phyloP scores from a whole-genome alignment of 805 yeast species.

The Cyberlindnera maclurae region DNA sequence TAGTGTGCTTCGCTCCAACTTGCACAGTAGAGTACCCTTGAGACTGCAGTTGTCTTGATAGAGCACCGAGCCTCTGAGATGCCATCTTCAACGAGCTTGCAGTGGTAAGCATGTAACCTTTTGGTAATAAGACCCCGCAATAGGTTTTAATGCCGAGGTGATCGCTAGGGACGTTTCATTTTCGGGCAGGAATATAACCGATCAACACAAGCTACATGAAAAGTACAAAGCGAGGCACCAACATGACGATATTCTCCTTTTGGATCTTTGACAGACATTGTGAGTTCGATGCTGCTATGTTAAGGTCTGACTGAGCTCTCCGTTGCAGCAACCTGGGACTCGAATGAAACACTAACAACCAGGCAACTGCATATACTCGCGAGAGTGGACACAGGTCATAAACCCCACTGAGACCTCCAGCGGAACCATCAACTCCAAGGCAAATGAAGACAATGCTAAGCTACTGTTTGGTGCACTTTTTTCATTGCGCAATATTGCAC shows the following conservation, averaged over 20 bases:
- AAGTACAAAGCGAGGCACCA: background rate
- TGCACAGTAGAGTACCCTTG: conserved; percentile 71
- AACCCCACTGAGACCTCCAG: conserved; percentile 13
- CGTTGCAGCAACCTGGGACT: too few relatives aligned
- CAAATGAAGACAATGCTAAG: conserved; percentile 66
- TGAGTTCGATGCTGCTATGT: conserved; percentile 20
- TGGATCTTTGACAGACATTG: conserved; percentile 93
- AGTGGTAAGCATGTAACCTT: too few relatives aligned
- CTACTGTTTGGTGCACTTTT: conserved; percentile 79
- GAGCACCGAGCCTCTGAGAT: background rate
- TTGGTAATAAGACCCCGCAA: too few relatives aligned
- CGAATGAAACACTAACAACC: background rate
- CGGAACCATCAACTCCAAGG: conserved; percentile 43
- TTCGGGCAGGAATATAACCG: too few relatives aligned
- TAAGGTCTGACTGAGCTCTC: background rate
- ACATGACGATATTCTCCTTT: conserved; percentile 71
- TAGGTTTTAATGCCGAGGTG: too few relatives aligned
- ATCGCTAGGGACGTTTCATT: too few relatives aligned
- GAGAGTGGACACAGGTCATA: conserved; percentile 53
- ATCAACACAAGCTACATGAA: too few relatives aligned
- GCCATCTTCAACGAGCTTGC: background rate
- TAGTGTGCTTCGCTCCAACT: conserved; percentile 91
- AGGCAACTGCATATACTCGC: conserved; percentile 70
- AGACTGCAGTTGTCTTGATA: background rate
- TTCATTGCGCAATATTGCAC: conserved; percentile 69